Percentiles rank a stretch among this genome's conserved stretches.
phyloP scores from a whole-genome alignment of 1,284 basidiomycete genomes.

The Volvariella volvacea region DNA sequence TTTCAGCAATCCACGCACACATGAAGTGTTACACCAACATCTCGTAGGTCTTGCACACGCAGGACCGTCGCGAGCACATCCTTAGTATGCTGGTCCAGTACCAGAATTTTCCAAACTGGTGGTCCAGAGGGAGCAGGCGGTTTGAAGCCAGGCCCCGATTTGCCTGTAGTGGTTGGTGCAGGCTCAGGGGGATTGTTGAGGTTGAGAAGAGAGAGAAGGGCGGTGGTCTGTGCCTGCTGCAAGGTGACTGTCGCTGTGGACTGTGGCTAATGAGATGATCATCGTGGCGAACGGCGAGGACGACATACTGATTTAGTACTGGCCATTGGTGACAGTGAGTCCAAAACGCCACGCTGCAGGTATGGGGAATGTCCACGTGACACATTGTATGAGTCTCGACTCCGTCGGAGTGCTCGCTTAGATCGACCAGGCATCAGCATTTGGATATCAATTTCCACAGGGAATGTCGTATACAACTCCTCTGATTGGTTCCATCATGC shows the following conservation, averaged over 20 bases:
- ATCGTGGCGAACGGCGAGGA: neutral
- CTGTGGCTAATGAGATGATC: constrained; percentile 10
- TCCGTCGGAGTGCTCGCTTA: no score
- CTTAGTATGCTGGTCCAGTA: constrained; percentile 93
- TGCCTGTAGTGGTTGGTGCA: constrained; percentile 25
- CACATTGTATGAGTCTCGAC: no score
- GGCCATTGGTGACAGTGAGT: constrained; percentile 34
- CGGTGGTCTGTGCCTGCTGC: constrained; percentile 75
- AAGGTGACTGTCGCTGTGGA: constrained; percentile 40
- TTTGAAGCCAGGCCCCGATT: constrained; percentile 36
- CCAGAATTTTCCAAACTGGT: constrained; percentile 94
- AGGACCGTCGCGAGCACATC: constrained; percentile 94
- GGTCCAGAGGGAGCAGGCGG: constrained; percentile 53
- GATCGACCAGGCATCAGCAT: no score
- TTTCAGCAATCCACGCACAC: constrained; percentile 45
- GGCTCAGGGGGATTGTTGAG: constrained; percentile 48
- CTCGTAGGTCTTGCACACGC: constrained; percentile 92
- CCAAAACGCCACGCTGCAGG: no score
- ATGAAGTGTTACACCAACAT: constrained; percentile 95
- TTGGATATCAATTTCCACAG: no score
- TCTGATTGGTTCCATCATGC: no score
- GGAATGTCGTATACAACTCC: no score
- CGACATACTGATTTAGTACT: constrained; percentile 52
- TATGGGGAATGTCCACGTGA: no score
- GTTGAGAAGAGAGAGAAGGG: constrained; percentile 61